Conservation (phyloP, 1,139 yeast genomes). For the Debaryomyces nepalensis region DNA sequence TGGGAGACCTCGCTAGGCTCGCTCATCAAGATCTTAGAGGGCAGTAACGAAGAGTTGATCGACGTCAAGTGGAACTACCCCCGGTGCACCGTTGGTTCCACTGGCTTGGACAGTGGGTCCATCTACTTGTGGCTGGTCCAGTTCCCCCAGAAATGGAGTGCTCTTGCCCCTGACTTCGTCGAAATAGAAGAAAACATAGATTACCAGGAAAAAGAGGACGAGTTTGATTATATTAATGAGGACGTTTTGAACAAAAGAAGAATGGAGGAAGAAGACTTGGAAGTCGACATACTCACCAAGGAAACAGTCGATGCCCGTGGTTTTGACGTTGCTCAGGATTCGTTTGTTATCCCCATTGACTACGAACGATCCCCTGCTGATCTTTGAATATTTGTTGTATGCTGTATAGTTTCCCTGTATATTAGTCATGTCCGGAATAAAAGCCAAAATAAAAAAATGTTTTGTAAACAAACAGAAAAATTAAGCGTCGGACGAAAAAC, state of each 20-base stretch:
- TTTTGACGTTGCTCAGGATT: slow-evolving; percentile 44
- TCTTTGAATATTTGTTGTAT: slow-evolving; percentile 1
- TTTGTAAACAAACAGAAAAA: slow-evolving; percentile 20
- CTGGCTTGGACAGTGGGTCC: slow-evolving; percentile 85
- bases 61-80: slow-evolving; percentile 86
- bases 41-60: slow-evolving; percentile 84
- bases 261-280: slow-evolving; percentile 68
- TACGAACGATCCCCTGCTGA: slow-evolving; percentile 27
- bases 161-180: slow-evolving; percentile 94
- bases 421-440: slow-evolving; percentile 8
- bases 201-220: slow-evolving; percentile 88
- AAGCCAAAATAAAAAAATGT: slow-evolving; percentile 14
- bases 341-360: slow-evolving; percentile 51
- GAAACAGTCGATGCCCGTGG: slow-evolving; percentile 75
- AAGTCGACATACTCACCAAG: slow-evolving; percentile 66
- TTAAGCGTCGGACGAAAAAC: slow-evolving; percentile 21
- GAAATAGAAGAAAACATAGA: slow-evolving; percentile 92
- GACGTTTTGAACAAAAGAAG: slow-evolving; percentile 62
- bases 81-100: slow-evolving; percentile 79
- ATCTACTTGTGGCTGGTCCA: slow-evolving; percentile 83
- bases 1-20: slow-evolving; percentile 95
- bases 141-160: slow-evolving; percentile 94
- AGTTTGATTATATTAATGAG: slow-evolving; percentile 81
- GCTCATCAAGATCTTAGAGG: slow-evolving; percentile 84
- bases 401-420: slow-evolving; percentile 10